Conservation (phyloP, 805 yeast species). For the Yarrowia osloensis region DNA sequence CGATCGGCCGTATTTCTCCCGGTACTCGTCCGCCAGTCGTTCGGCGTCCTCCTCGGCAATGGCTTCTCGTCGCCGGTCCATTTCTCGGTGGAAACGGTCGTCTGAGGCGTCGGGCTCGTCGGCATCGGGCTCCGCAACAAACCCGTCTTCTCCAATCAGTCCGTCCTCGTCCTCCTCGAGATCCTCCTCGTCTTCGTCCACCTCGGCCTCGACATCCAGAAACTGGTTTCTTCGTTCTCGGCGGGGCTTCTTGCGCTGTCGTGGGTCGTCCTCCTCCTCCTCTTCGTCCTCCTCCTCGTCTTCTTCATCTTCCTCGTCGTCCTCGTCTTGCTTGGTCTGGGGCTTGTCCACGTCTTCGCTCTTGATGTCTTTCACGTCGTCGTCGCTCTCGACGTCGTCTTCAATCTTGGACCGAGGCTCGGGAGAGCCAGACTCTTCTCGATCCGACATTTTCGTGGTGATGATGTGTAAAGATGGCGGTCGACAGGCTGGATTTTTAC, state of each 20-base stretch:
- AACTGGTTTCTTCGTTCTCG: conserved; percentile 71
- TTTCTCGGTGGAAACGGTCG: conserved; percentile 86
- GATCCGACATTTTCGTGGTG: conserved; percentile 3
- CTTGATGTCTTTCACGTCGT: conserved; percentile 1
- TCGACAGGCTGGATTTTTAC: neutral
- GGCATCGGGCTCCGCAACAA: conserved; percentile 53
- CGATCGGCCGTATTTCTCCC: conserved; percentile 88
- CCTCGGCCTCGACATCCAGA: conserved; percentile 98
- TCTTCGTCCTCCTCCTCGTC: conserved; percentile 81
- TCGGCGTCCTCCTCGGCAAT: conserved; percentile 95
- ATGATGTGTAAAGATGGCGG: neutral
- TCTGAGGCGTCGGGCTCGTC: conserved; percentile 59
- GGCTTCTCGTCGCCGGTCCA: conserved; percentile 72
- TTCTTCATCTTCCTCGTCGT: conserved; percentile 87
- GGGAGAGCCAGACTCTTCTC: conserved; percentile 6
- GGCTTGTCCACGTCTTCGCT: neutral
- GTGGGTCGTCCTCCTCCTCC: conserved; percentile 87
- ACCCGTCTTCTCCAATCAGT: conserved; percentile 67
- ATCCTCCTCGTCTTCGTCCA: conserved; percentile 95
- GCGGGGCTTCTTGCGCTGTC: conserved; percentile 48
- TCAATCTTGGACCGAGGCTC: conserved; percentile 1
- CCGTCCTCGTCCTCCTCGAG: conserved; percentile 96
- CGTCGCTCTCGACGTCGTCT: neutral
- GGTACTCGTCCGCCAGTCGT: conserved; percentile 84
- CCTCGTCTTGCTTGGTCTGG: neutral